Conservation (phyloP, 1,139 yeast species). For the Suhomyces kunorum region DNA sequence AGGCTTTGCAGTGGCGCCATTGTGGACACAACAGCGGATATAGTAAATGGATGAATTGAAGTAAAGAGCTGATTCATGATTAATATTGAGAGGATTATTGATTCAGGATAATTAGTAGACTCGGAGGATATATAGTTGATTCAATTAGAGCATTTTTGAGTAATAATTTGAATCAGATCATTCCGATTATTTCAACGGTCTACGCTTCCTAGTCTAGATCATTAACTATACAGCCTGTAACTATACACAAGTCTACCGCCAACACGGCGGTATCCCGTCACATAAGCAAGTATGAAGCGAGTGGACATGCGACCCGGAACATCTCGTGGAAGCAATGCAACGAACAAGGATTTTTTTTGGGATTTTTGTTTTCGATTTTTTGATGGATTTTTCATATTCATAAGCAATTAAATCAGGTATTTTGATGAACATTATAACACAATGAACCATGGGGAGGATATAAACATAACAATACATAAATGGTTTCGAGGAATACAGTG, state of each 20-base stretch:
- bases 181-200: too few species aligned
- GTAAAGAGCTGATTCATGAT: too few species aligned
- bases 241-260: neutral
- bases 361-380: constrained; percentile 1
- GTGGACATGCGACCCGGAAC: neutral
- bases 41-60: too few species aligned
- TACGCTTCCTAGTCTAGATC: constrained; percentile 1
- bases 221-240: constrained; percentile 8
- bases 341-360: neutral
- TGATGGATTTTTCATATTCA: constrained; percentile 3
- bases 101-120: too few species aligned
- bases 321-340: neutral
- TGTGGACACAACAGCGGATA: too few species aligned
- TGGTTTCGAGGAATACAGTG: constrained; percentile 4
- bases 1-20: too few species aligned
- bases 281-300: neutral
- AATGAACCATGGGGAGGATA: constrained; percentile 1
- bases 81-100: too few species aligned
- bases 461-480: constrained; percentile 12
- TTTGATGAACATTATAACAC: constrained; percentile 9
- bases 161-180: too few species aligned
- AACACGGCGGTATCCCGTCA: neutral
- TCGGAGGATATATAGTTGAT: too few species aligned
- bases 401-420: constrained; percentile 6
- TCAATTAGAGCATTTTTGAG: too few species aligned